Conservation (phyloP, 305 asterid genomes). For the Fraxinus velutina region DNA sequence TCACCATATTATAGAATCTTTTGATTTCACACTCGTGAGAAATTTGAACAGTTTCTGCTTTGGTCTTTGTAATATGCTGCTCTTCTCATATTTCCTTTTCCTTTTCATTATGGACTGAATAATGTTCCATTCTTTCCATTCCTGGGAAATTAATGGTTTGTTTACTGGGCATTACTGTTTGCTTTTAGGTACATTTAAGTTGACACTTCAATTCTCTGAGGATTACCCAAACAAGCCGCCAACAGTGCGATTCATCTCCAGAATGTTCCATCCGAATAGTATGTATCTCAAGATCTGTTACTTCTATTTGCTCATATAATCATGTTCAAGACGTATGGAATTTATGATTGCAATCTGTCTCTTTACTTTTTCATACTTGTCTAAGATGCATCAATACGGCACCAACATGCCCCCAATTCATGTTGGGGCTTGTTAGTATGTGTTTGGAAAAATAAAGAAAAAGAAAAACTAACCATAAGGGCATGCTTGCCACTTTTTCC, state of each 20-base stretch:
- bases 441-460: neutral
- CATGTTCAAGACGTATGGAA: neutral
- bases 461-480: neutral
- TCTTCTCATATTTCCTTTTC: neutral
- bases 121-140: neutral
- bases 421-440: neutral
- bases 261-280: neutral
- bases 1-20: neutral
- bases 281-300: neutral
- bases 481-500: neutral
- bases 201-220: neutral
- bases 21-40: neutral
- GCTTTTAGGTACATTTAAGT: neutral
- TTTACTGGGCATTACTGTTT: neutral
- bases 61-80: neutral
- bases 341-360: neutral
- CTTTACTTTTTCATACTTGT: neutral
- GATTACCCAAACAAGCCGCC: neutral
- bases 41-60: neutral
- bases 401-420: neutral
- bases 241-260: neutral
- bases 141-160: neutral
- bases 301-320: neutral
- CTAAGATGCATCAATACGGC: neutral
- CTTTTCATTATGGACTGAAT: neutral